These are phyloP conservation scores for Aspergillus fijiensis DNA, from an alignment of 2,329 filamentous ascomycete species.

Conservation along the genomic window DNA sequence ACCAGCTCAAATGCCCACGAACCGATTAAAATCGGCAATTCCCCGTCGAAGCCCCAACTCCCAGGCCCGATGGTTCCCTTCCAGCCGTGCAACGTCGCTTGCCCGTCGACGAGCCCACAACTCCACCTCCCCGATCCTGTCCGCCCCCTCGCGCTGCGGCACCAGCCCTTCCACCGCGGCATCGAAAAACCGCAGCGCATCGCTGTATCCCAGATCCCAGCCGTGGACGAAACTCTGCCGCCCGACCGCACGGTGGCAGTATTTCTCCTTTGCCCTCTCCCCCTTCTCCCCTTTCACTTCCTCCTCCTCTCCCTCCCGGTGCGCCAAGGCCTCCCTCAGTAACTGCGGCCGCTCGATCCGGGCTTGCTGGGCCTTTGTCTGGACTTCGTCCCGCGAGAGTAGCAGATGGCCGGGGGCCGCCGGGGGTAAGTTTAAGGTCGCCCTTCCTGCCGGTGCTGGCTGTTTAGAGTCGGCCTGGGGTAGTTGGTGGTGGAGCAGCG, in stretches of 20 bases:
- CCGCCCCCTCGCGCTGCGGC: slow-evolving; percentile 34
- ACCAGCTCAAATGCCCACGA: slow-evolving; percentile 12
- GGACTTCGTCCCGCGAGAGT: neutral
- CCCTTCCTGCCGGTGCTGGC: neutral
- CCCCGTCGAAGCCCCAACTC: slow-evolving; percentile 42
- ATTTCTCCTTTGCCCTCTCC: neutral
- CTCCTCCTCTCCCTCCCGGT: neutral
- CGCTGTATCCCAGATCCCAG: slow-evolving; percentile 57
- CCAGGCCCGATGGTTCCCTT: slow-evolving; percentile 34
- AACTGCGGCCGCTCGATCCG: neutral
- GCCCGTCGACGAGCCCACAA: slow-evolving; percentile 60
- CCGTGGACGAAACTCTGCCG: slow-evolving; percentile 57
- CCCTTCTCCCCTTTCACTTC: no score
- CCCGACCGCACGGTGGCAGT: slow-evolving; percentile 33
- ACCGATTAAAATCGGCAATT: slow-evolving; percentile 31
- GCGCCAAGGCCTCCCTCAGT: neutral
- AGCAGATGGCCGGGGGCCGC: neutral
- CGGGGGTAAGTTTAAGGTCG: neutral
- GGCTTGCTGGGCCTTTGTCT: neutral
- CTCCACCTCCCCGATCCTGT: slow-evolving; percentile 58
- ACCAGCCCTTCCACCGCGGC: slow-evolving; percentile 37
- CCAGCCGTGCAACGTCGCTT: slow-evolving; percentile 50
- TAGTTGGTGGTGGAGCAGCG: neutral
- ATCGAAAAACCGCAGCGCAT: slow-evolving; percentile 54
- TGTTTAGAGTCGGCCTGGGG: neutral